Evolutionary conservation across 2,329 filamentous ascomycete species (phyloP).

Genomic region (Trichoderma citrinoviride): DNA sequence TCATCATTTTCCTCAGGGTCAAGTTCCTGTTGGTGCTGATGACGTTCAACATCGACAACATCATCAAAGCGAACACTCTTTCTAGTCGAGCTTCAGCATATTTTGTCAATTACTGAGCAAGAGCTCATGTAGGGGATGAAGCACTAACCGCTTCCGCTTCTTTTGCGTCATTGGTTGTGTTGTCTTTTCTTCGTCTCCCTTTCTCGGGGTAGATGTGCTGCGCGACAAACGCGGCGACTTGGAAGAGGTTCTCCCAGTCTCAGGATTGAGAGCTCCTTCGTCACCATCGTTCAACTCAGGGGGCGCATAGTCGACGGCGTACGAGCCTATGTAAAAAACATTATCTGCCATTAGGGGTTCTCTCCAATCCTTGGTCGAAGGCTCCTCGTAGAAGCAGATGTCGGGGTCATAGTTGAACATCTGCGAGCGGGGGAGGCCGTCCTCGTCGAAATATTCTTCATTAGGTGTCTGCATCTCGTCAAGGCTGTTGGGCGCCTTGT

Average conservation of each 20-base stretch:
- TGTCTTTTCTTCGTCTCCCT: background rate
- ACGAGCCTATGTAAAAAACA: background rate
- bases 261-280: no score
- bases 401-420: no score
- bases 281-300: no score
- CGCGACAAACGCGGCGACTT: background rate
- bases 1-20: background rate
- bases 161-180: background rate
- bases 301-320: no score
- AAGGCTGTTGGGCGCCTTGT: background rate
- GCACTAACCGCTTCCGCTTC: background rate
- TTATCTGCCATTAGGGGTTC: background rate
- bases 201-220: background rate
- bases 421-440: no score
- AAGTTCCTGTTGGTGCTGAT: background rate
- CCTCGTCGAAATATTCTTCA: no score
- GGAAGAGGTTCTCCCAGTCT: no score
- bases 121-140: no score
- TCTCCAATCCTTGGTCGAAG: no score
- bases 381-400: no score
- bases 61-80: background rate
- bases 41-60: background rate
- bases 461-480: no score
- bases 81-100: background rate
- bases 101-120: background rate